A percentile compares a stretch with the other conserved stretches of the same genome.
Evolutionary conservation across 805 yeast genomes (phyloP).

Genomic region (Saccharomycodes ludwigii): DNA sequence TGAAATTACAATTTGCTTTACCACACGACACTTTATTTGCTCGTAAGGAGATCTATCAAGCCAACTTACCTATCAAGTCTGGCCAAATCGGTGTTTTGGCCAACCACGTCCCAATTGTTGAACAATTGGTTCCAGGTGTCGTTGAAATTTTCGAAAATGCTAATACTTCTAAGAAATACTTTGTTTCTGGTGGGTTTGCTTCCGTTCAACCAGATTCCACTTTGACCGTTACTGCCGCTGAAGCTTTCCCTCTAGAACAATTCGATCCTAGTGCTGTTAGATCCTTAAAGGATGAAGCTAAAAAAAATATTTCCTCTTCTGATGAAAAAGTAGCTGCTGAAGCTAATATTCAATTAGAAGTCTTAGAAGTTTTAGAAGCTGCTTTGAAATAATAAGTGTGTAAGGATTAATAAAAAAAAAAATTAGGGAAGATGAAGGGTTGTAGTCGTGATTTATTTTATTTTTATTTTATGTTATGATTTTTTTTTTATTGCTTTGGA

Average conservation of each 20-base stretch:
- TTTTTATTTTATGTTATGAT: too few species aligned
- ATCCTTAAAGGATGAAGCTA: constrained; percentile 81
- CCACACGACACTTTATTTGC: constrained; percentile 67
- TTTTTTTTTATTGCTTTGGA: too few species aligned
- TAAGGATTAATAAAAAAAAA: neutral
- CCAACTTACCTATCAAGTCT: constrained; percentile 87
- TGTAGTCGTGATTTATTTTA: too few species aligned
- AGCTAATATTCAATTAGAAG: constrained; percentile 92
- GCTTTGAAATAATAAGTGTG: constrained; percentile 16
- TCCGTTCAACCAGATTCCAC: constrained; percentile 90
- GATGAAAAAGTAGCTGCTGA: constrained; percentile 87
- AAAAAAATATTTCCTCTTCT: constrained; percentile 72
- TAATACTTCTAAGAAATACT: constrained; percentile 64
- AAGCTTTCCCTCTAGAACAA: constrained; percentile 85
- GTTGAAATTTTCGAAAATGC: constrained; percentile 79
- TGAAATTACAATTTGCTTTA: constrained; percentile 80
- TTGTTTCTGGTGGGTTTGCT: constrained; percentile 94
- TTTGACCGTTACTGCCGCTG: constrained; percentile 83
- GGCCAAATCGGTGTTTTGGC: constrained; percentile 97
- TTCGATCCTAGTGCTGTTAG: constrained; percentile 73
- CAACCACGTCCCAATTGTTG: constrained; percentile 94
- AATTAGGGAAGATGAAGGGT: too few species aligned
- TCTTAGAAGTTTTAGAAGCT: constrained; percentile 80
- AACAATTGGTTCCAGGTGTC: constrained; percentile 92
- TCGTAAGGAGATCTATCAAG: constrained; percentile 46